Evolutionary conservation across 371 early-diverging fungal species (phyloP).

Genomic region (Capillidium heterosporum): DNA sequence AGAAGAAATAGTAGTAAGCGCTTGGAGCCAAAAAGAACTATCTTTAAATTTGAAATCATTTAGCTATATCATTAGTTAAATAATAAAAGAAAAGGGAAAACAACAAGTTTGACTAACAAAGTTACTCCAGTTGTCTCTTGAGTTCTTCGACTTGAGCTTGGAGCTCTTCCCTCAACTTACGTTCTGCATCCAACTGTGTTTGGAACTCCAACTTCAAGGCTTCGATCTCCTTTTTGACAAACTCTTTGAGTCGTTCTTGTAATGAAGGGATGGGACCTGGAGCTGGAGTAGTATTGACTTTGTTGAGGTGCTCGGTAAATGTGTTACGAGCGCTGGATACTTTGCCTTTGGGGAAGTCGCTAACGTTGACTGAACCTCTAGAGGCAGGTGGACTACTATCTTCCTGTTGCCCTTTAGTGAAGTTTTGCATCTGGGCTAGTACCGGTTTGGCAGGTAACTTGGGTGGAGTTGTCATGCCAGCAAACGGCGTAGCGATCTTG

Average conservation of each 20-base stretch:
- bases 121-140: too few species aligned
- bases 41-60: too few species aligned
- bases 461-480: not conserved
- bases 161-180: not conserved
- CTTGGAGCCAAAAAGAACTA: too few species aligned
- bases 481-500: not conserved
- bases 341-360: not conserved
- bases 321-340: not conserved
- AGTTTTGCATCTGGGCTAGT: not conserved
- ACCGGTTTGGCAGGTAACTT: constrained; percentile 3
- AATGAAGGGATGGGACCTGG: not conserved
- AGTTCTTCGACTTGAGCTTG: not conserved
- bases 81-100: too few species aligned
- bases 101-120: too few species aligned
- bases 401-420: not conserved
- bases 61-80: too few species aligned
- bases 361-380: not conserved
- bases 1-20: too few species aligned
- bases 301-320: not conserved
- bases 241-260: constrained; percentile 3
- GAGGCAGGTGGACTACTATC: not conserved
- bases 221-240: not conserved
- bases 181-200: not conserved
- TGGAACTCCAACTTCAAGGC: not conserved
- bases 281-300: not conserved